A percentile compares a stretch with the other conserved stretches of the same genome.
These are phyloP conservation scores for Dryas alaskensis DNA, from an alignment of 306 rosid species.

Conservation along the genomic window DNA sequence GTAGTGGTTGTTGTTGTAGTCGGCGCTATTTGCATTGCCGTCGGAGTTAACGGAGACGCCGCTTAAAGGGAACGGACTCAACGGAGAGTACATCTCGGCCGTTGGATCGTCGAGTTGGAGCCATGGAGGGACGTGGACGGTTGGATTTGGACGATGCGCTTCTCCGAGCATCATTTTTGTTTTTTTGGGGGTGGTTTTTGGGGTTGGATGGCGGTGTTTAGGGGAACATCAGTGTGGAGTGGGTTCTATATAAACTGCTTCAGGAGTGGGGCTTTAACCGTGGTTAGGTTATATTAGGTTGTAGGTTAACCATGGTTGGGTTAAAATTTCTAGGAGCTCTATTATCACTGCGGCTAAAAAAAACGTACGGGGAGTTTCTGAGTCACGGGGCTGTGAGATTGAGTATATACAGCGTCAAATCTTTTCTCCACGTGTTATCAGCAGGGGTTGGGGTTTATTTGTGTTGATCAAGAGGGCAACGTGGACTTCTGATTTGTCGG, in stretches of 20 bases:
- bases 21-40: conserved; percentile 41
- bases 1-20: conserved; percentile 56
- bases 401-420: neutral
- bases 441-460: neutral
- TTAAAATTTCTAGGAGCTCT: conserved; percentile 11
- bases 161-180: conserved; percentile 72
- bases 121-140: conserved; percentile 76
- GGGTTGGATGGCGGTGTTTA: conserved; percentile 26
- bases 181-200: neutral
- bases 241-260: conserved; percentile 46
- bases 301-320: conserved; percentile 38
- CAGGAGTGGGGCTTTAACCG: conserved; percentile 21
- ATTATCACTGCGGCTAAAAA: conserved; percentile 48
- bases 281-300: conserved; percentile 36
- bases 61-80: conserved; percentile 21
- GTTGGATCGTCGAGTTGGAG: conserved; percentile 48
- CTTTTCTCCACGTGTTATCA: conserved; percentile 23
- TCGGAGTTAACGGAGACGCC: conserved; percentile 44
- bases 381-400: conserved; percentile 3
- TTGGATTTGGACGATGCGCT: conserved; percentile 59
- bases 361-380: neutral
- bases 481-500: neutral
- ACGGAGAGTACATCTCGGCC: conserved; percentile 42
- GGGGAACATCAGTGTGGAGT: conserved; percentile 34
- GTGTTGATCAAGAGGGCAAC: neutral